Base-by-base conservation (phyloP, 768 basidiomycete genomes). In the Suillus bovinus region DNA sequence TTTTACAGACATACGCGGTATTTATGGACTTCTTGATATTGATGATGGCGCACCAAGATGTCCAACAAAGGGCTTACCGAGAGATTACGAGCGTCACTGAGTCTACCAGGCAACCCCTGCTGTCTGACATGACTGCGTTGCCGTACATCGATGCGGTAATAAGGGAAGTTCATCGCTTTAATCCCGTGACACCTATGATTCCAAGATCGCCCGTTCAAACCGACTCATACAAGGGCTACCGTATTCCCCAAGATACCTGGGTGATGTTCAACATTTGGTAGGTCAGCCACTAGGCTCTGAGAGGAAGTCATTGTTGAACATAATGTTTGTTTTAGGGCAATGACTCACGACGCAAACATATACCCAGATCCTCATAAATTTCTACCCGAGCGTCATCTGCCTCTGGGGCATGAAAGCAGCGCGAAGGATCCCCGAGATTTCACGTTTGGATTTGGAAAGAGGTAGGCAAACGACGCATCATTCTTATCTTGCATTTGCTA, bases 251-350 rank as follows among this genome's bases (percentile, higher is more conserved):
- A 16, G 24, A 47, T 27, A 47, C 24, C 24, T 47, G 46, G 46
- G 46, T 47, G 46, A 47, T 47, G 46, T 47, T 47, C 22, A 47
- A 47, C 24, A 47, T 47, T 8, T 47, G 46, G 46, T 47, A 47
- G 3, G 22, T 47, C 16, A 4, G 16, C 24, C 24, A 47, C 14
- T 47, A 27, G 14, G 7, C 46, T 47, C 24, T 0, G 7, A 47
- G 46, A 47, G 14, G 24, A 27, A 22, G n/a, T 13, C 2, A 22
- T 46, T 5, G 42, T 10, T 10, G 42, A 44, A n/a, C 5, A 6
- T 14, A 24, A 27, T 47, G 6, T 17, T 47, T 47, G 24, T 27
- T 47, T 47, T 13, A 47, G 46, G 46, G 46, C 46, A 16, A 47
- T 47, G 46, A 47, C 46, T 16, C 46, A 47, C 14, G 46, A 47